A percentile compares a stretch with the other conserved stretches of the same genome.
These are phyloP conservation scores for Aspergillus bertholletiae DNA, from an alignment of 495 filamentous ascomycete genomes.

Conservation along the genomic window DNA sequence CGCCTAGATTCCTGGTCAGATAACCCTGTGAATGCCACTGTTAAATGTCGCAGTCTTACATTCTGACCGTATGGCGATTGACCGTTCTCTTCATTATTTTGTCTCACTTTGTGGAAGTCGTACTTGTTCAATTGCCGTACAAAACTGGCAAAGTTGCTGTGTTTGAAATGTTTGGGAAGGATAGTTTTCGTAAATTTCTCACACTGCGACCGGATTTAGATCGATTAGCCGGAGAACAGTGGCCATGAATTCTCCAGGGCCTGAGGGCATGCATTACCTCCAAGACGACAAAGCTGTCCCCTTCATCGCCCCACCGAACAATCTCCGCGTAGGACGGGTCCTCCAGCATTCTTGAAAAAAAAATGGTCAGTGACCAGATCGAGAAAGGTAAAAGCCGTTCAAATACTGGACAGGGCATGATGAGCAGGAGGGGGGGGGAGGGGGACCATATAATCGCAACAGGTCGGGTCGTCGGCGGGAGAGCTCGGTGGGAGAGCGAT, in stretches of 20 bases:
- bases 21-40: not conserved
- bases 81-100: conserved; percentile 91
- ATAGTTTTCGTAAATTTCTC: conserved; percentile 98
- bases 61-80: conserved; percentile 88
- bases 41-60: conserved; percentile 51
- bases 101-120: conserved; percentile 98
- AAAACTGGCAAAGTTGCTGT: conserved; percentile 99
- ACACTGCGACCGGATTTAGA: conserved; percentile 54
- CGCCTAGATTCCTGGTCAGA: conserved; percentile 50
- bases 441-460: not conserved
- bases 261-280: conserved; percentile 59
- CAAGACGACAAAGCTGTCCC: conserved; percentile 94
- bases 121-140: conserved; percentile 99
- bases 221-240: conserved; percentile 5
- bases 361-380: not conserved
- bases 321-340: conserved; percentile 89
- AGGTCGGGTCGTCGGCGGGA: not conserved
- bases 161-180: conserved; percentile 97
- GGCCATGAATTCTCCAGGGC: not conserved
- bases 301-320: conserved; percentile 91
- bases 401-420: conserved; percentile 8
- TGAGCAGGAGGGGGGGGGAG: conserved; percentile 10
- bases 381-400: conserved; percentile 1
- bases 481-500: conserved; percentile 2
- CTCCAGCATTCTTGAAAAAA: conserved; percentile 79